Evolutionary conservation across 2,329 filamentous ascomycete genomes (phyloP).

Genomic region (Aspergillus calidoustus): DNA sequence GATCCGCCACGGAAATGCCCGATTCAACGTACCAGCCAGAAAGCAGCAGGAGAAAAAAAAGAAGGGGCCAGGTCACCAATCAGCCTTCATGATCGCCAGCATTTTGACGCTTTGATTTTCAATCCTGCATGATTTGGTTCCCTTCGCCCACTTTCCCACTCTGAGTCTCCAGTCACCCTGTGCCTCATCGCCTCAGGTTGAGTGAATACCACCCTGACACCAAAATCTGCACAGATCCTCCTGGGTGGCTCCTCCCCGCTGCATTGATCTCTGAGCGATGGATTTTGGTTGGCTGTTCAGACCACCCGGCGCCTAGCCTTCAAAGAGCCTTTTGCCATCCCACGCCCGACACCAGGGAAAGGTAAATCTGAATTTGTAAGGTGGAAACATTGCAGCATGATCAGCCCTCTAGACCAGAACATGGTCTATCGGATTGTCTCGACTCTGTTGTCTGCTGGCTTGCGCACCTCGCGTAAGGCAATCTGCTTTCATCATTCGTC

Average conservation of each 20-base stretch:
- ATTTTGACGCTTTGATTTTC: constrained; percentile 22
- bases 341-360: constrained; percentile 1
- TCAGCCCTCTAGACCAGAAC: neutral
- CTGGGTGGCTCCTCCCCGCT: constrained; percentile 3
- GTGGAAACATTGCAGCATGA: neutral
- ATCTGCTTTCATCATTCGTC: neutral
- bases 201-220: neutral
- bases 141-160: constrained; percentile 4
- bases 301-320: neutral
- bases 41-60: constrained; percentile 17
- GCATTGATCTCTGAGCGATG: neutral
- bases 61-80: constrained; percentile 20
- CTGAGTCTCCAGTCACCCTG: constrained; percentile 1
- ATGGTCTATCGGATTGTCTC: neutral
- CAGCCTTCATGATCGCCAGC: constrained; percentile 18
- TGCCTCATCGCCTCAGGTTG: constrained; percentile 17
- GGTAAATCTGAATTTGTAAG: constrained; percentile 1
- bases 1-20: constrained; percentile 42
- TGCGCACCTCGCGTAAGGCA: neutral
- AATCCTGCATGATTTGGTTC: constrained; percentile 18
- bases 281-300: constrained; percentile 12
- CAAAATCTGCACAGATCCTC: neutral
- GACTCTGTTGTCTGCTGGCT: neutral
- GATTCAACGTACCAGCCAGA: constrained; percentile 21
- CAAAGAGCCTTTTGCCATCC: neutral